These are phyloP conservation scores for Naumovozyma dairenensis DNA, from an alignment of 805 yeast genomes.

Conservation along the genomic window DNA sequence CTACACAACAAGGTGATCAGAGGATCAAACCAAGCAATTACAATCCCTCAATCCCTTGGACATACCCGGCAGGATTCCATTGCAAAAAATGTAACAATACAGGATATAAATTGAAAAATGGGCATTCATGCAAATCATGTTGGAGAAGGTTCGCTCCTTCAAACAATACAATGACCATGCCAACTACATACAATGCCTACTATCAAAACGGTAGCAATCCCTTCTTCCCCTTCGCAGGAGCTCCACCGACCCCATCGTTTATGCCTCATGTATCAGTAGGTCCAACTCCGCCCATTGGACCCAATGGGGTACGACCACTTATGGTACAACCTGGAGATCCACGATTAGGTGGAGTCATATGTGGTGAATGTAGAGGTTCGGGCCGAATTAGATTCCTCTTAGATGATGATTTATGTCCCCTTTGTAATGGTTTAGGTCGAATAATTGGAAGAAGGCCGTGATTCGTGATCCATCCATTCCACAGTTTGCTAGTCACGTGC, in stretches of 20 bases:
- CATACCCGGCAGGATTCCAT: slow-evolving; percentile 49
- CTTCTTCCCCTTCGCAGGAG: no score
- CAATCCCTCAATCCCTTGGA: slow-evolving; percentile 41
- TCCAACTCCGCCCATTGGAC: slow-evolving; percentile 7
- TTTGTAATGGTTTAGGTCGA: slow-evolving; percentile 62
- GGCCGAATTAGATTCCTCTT: slow-evolving; percentile 48
- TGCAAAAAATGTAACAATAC: slow-evolving; percentile 70
- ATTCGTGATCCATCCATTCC: no score
- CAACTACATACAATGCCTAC: slow-evolving; percentile 3
- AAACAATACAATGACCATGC: slow-evolving; percentile 6
- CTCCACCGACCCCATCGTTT: slow-evolving; percentile 12
- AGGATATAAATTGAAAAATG: slow-evolving; percentile 52
- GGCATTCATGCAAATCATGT: slow-evolving; percentile 59
- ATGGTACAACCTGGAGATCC: slow-evolving; percentile 73
- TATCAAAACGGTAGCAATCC: no score
- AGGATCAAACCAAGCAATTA: slow-evolving; percentile 1
- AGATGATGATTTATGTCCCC: slow-evolving; percentile 52
- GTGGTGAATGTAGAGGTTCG: slow-evolving; percentile 63
- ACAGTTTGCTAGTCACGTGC: no score
- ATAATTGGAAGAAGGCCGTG: no score
- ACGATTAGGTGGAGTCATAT: slow-evolving; percentile 56
- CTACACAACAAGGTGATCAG: slow-evolving; percentile 10
- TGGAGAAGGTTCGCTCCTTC: slow-evolving; percentile 51
- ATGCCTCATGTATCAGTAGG: no score
- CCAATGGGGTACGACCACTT: slow-evolving; percentile 25